Percentiles rank a stretch among this genome's conserved stretches.
Conservation (phyloP, 2,329 filamentous ascomycete species). For the Pseudonectria buxi region DNA sequence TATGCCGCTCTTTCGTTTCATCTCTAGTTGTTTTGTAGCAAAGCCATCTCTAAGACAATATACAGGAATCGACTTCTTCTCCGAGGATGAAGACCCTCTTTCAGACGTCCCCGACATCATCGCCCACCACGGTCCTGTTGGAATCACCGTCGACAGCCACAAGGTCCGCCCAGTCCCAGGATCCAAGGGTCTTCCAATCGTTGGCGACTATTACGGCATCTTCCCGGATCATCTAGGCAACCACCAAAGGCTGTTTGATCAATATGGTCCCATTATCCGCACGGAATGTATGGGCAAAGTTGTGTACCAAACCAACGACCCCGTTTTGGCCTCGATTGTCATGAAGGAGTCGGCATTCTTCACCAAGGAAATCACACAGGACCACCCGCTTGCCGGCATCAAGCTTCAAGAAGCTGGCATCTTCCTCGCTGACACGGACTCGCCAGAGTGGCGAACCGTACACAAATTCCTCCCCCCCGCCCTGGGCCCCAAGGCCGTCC, state of each 20-base stretch:
- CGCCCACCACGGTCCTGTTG: constrained; percentile 26
- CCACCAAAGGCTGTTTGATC: constrained; percentile 46
- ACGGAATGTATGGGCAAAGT: constrained; percentile 45
- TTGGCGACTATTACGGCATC: constrained; percentile 49
- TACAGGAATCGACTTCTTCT: constrained; percentile 33
- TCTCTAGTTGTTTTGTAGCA: too few relatives aligned
- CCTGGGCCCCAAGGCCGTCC: constrained; percentile 51
- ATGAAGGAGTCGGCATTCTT: constrained; percentile 46
- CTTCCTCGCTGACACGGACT: constrained; percentile 45
- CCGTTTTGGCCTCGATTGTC: constrained; percentile 36
- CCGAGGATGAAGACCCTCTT: constrained; percentile 24
- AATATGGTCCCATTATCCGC: constrained; percentile 45
- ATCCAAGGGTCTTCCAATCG: constrained; percentile 38
- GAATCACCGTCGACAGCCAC: constrained; percentile 43
- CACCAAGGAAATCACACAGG: constrained; percentile 45
- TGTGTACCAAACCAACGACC: constrained; percentile 46
- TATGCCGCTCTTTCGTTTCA: too few relatives aligned
- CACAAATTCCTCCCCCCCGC: constrained; percentile 59
- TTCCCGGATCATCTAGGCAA: constrained; percentile 54
- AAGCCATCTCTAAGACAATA: too few relatives aligned
- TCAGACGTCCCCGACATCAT: constrained; percentile 29
- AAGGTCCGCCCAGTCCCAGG: constrained; percentile 44
- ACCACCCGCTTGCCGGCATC: constrained; percentile 39
- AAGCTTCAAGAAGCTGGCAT: constrained; percentile 36
- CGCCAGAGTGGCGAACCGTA: constrained; percentile 40